Evolutionary conservation across 2,329 filamentous ascomycete genomes (phyloP), one percentile per base, ranked within the genome.

Genomic region (Epichloe amarillans): DNA sequence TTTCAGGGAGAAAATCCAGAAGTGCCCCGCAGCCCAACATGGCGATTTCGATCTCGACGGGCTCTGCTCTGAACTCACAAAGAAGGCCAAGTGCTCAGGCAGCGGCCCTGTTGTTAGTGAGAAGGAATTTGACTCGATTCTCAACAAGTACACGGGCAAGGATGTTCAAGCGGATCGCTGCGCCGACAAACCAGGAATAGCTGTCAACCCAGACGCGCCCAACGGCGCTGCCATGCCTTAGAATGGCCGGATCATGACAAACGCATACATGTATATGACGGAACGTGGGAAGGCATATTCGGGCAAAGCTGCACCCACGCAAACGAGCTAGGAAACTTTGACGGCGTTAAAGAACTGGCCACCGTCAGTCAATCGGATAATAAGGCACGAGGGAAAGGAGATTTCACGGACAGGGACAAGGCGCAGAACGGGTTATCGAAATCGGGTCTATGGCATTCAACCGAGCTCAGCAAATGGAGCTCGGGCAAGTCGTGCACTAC

Each of bases 11-110:
- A 88, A 88, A 69, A 69, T 96, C 21, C 88, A 94, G 70, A 80
- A 78, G 37, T 94, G 89, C 66, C 83, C 88, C 53, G 89, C 86
- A 64, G 93, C 95, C 59, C 86, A 90, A 63, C 86, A 80, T 52
- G 90, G 90, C 59, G 90, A 94, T 59, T 88, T 97, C 57, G 93
- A 98, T 58, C 84, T 98, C 46, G 93, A 98, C 63, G 83, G 84
- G 36, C 77, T 98, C 23, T 98, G 93, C 70, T 86, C 85, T 4
- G 90, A 98, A 64, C 79, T 98, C 14, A 87, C 91, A 56, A 87
- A 90, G 65, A 98, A 98, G 72, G 93, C 93, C 52, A 93, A 91
- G 64, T 98, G 93, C 67, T 95, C 89, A 0, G 87, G 95, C 58
- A 84, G 77, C 17, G 91, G 93, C 15, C 88, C 94, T 12, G 88